A percentile compares a stretch with the other conserved stretches of the same genome.
phyloP scores from a whole-genome alignment of 2,329 filamentous ascomycete species.

The Phoma herbarum region DNA sequence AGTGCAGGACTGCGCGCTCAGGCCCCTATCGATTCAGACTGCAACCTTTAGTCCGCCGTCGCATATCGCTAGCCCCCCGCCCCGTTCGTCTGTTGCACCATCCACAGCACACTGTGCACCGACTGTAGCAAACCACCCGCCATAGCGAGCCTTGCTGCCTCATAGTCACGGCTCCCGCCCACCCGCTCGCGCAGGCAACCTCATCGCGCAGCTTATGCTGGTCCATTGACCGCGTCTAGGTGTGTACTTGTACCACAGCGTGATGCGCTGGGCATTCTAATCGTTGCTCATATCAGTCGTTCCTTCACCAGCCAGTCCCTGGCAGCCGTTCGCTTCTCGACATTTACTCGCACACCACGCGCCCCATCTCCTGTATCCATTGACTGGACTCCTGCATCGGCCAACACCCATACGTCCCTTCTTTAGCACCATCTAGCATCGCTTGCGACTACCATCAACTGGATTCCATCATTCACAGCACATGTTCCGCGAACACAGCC shows the following conservation, averaged over 20 bases:
- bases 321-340: constrained; percentile 55
- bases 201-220: constrained; percentile 43
- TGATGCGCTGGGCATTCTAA: constrained; percentile 4
- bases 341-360: constrained; percentile 36
- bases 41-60: constrained; percentile 24
- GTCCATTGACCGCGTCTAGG: constrained; percentile 41
- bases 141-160: constrained; percentile 24
- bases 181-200: constrained; percentile 22
- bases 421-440: constrained; percentile 31
- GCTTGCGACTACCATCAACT: constrained; percentile 36
- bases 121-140: constrained; percentile 21
- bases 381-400: constrained; percentile 46
- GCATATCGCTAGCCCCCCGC: constrained; percentile 31
- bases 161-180: constrained; percentile 24
- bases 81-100: constrained; percentile 33
- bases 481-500: constrained; percentile 37
- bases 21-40: constrained; percentile 17
- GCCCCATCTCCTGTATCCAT: constrained; percentile 39
- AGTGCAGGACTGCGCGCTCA: constrained; percentile 21
- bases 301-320: constrained; percentile 43
- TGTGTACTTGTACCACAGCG: constrained; percentile 28
- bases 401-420: constrained; percentile 44
- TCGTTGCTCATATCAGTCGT: constrained; percentile 11
- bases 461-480: constrained; percentile 36
- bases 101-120: constrained; percentile 23